phyloP scores from a whole-genome alignment of 1,284 basidiomycete genomes.

The Sporisorium scitamineum region DNA sequence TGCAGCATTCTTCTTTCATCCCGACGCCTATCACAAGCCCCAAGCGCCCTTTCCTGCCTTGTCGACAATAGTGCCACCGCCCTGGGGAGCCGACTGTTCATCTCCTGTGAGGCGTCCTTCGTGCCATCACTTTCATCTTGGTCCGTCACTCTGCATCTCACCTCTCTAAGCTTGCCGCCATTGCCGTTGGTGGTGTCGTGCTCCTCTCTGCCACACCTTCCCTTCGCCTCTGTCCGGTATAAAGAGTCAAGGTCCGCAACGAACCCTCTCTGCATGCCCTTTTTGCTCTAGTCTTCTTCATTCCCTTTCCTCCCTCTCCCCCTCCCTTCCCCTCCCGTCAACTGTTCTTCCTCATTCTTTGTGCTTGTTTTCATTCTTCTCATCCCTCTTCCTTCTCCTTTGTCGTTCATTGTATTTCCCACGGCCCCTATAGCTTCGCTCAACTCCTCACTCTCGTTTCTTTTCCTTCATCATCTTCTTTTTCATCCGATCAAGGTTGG shows the following conservation, averaged over 20 bases:
- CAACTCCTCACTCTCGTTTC: not conserved
- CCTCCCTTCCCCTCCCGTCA: not conserved
- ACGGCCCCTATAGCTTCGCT: not conserved
- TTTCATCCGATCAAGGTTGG: not conserved
- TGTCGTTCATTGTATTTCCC: not conserved
- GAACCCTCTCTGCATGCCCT: not conserved
- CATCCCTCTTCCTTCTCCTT: not conserved
- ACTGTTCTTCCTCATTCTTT: not conserved
- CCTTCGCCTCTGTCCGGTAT: not conserved
- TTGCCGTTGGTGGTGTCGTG: slow-evolving; percentile 8
- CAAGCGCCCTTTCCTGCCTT: not conserved
- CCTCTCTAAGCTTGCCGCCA: not conserved
- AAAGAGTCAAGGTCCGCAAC: not conserved
- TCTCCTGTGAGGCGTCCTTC: slow-evolving; percentile 12
- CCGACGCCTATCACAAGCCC: not conserved
- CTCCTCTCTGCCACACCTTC: not conserved
- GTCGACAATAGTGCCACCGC: not conserved
- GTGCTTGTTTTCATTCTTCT: not conserved
- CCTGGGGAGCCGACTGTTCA: not conserved
- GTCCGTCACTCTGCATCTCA: slow-evolving; percentile 5
- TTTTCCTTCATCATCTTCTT: not conserved
- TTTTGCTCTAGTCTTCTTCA: not conserved
- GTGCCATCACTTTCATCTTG: slow-evolving; percentile 18
- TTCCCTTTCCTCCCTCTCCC: not conserved
- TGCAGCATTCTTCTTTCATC: not conserved